Evolutionary conservation across 1,284 basidiomycete species (phyloP).

Genomic region (Trichosporon asahii): DNA sequence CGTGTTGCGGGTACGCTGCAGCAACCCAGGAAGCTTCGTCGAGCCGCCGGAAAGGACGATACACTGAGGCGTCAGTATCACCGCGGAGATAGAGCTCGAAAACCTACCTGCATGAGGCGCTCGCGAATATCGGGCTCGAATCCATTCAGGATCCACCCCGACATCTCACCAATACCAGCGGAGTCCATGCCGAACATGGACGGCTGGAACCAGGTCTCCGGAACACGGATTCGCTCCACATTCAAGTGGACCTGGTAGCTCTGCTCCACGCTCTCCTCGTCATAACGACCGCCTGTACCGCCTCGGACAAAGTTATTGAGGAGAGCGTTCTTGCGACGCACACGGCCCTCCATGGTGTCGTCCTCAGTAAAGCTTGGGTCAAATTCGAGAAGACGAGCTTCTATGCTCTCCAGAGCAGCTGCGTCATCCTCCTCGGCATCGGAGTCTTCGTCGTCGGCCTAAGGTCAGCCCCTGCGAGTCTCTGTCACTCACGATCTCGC

Average conservation of each 20-base stretch:
- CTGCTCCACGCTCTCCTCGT: conserved; percentile 62
- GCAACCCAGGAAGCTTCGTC: conserved; percentile 69
- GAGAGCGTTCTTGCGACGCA: conserved; percentile 73
- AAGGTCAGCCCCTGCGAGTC: background rate
- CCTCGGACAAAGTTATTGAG: conserved; percentile 72
- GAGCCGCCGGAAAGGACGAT: conserved; percentile 87
- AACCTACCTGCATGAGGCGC: conserved; percentile 58
- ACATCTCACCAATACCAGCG: conserved; percentile 86
- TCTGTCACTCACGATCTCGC: conserved; percentile 73
- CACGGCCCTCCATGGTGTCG: conserved; percentile 75
- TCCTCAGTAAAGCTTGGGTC: conserved; percentile 79
- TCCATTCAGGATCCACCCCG: conserved; percentile 78
- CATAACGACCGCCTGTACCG: conserved; percentile 57
- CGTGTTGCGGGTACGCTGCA: conserved; percentile 64
- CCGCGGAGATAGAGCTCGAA: too few species aligned
- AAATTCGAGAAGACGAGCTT: conserved; percentile 73
- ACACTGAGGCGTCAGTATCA: conserved; percentile 60
- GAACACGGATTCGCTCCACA: conserved; percentile 88
- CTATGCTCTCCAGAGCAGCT: conserved; percentile 67
- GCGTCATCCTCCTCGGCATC: conserved; percentile 95
- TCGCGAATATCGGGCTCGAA: conserved; percentile 67
- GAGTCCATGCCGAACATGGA: conserved; percentile 91
- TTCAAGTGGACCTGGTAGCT: conserved; percentile 79
- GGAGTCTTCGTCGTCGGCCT: conserved; percentile 80
- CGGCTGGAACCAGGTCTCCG: conserved; percentile 91